These are phyloP conservation scores for Colletotrichum zoysiae DNA, from an alignment of 2,329 filamentous ascomycete species.

Conservation along the genomic window DNA sequence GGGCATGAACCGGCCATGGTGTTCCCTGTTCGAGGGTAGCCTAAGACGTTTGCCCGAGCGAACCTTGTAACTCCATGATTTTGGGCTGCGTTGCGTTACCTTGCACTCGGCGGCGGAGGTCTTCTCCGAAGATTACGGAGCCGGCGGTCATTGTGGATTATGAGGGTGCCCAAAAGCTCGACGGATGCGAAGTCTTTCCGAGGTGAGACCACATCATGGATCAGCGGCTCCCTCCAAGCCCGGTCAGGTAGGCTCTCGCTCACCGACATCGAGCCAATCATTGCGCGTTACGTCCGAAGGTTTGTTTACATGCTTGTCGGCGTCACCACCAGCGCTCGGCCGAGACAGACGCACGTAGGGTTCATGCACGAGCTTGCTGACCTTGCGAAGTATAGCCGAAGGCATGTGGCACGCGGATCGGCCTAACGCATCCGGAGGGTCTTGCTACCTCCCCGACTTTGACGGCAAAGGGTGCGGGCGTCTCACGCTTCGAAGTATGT, in stretches of 20 bases:
- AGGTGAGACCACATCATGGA: background rate
- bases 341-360: no score
- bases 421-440: slow-evolving; percentile 14
- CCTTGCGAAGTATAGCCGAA: slow-evolving; percentile 32
- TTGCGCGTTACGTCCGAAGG: no score
- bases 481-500: background rate
- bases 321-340: background rate
- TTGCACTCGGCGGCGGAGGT: slow-evolving; percentile 9
- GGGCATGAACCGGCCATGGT: background rate
- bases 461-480: background rate
- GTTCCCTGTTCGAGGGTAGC: background rate
- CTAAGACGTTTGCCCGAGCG: background rate
- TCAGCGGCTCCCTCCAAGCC: no score
- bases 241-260: no score
- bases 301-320: background rate
- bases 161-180: slow-evolving; percentile 10
- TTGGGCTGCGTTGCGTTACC: no score
- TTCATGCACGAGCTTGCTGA: background rate
- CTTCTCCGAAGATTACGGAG: slow-evolving; percentile 4
- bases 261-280: no score
- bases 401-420: background rate
- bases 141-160: slow-evolving; percentile 9
- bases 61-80: slow-evolving; percentile 24
- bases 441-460: background rate
- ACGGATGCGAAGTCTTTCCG: slow-evolving; percentile 37